Conservation (phyloP, 768 basidiomycete species). For the Lentinus brumalis region DNA sequence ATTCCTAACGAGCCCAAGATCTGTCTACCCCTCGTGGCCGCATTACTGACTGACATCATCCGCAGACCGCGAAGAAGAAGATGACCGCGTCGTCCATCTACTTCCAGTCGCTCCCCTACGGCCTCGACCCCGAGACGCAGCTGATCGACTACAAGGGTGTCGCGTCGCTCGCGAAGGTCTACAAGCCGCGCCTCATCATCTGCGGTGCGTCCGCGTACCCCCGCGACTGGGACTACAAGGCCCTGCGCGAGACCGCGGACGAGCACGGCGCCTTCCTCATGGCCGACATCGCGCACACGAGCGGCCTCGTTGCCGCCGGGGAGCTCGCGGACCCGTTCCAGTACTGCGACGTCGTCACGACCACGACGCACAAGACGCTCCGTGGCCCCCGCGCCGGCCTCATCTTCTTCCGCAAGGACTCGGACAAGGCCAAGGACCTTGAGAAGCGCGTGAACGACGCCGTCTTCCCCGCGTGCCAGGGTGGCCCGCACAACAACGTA, state of each 20-base stretch:
- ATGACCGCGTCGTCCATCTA: slow-evolving; percentile 99
- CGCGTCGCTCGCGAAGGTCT: slow-evolving; percentile 85
- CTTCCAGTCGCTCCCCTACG: slow-evolving; percentile 98
- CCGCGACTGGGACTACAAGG: slow-evolving; percentile 94
- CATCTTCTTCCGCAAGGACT: slow-evolving; percentile 97
- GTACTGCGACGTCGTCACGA: slow-evolving; percentile 96
- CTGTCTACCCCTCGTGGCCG: no score
- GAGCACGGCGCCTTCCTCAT: slow-evolving; percentile 91
- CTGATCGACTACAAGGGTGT: slow-evolving; percentile 87
- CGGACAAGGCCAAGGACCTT: slow-evolving; percentile 76
- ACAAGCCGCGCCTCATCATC: slow-evolving; percentile 93
- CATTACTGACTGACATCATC: not conserved
- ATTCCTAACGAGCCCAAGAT: no score
- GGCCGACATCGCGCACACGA: slow-evolving; percentile 98
- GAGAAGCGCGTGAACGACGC: slow-evolving; percentile 98
- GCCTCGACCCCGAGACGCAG: slow-evolving; percentile 77
- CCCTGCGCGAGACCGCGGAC: slow-evolving; percentile 79
- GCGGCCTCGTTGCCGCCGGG: slow-evolving; percentile 90
- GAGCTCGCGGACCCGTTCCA: slow-evolving; percentile 92
- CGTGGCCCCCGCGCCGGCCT: slow-evolving; percentile 97
- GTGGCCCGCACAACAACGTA: slow-evolving; percentile 98
- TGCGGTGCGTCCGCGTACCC: slow-evolving; percentile 99
- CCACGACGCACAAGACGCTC: slow-evolving; percentile 99
- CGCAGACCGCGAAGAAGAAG: slow-evolving; percentile 96
- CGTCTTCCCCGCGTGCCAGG: slow-evolving; percentile 99